Percentiles rank a stretch among this genome's conserved stretches.
Conservation (phyloP, 108 stramenopile genomes). For the Mediolabrus comicus region DNA sequence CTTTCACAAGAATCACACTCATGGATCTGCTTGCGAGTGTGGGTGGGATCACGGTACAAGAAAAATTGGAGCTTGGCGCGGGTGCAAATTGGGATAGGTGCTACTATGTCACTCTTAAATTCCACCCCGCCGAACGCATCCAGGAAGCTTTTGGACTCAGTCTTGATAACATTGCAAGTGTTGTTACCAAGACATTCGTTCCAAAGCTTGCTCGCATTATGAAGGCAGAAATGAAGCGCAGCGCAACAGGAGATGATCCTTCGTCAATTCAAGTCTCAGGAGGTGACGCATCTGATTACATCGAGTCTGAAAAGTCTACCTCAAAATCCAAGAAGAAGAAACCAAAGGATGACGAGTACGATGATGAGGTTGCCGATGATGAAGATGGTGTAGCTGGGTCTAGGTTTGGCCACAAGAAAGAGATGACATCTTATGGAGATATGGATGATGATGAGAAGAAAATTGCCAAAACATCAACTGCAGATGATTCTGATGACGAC, state of each 20-base stretch:
- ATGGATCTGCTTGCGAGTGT: conserved; percentile 84
- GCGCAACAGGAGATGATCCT: conserved; percentile 47
- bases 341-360: conserved; percentile 62
- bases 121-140: conserved; percentile 86
- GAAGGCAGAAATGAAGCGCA: conserved; percentile 78
- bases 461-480: conserved; percentile 43
- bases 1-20: conserved; percentile 81
- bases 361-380: conserved; percentile 63
- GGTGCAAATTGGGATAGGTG: conserved; percentile 75
- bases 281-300: conserved; percentile 37
- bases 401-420: conserved; percentile 55
- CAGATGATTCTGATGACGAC: conserved; percentile 40
- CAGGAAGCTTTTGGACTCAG: conserved; percentile 86
- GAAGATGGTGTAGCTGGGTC: conserved; percentile 65
- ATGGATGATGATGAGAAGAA: conserved; percentile 65
- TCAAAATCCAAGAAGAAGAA: conserved; percentile 34
- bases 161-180: conserved; percentile 78
- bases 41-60: conserved; percentile 71
- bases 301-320: conserved; percentile 18
- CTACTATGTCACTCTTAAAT: conserved; percentile 79
- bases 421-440: conserved; percentile 66
- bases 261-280: conserved; percentile 60
- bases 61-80: conserved; percentile 62
- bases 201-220: conserved; percentile 79
- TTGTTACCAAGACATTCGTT: conserved; percentile 71